These are phyloP conservation scores for Kwoniella botswanensis DNA, from an alignment of 768 basidiomycete species.

Conservation along the genomic window DNA sequence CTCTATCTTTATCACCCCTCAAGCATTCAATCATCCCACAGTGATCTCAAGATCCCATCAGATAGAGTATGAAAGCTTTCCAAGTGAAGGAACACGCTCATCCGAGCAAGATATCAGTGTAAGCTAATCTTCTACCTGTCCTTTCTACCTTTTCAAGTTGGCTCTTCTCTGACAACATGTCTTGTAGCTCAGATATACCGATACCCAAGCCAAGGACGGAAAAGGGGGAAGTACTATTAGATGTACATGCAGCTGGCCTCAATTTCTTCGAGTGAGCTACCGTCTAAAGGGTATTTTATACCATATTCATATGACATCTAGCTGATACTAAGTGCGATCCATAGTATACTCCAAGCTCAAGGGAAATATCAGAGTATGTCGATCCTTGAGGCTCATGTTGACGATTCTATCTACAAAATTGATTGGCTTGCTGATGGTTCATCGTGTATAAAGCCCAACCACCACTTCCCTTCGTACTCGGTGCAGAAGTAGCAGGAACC, in stretches of 20 bases:
- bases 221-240: slow-evolving; percentile 70
- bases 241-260: slow-evolving; percentile 74
- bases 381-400: neutral
- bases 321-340: neutral
- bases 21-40: no score
- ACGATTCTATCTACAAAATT: neutral
- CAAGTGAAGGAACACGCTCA: slow-evolving; percentile 72
- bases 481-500: slow-evolving; percentile 78
- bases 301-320: neutral
- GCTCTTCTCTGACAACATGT: neutral
- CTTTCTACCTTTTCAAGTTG: neutral
- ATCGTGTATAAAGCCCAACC: slow-evolving; percentile 63
- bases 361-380: slow-evolving; percentile 76
- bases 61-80: slow-evolving; percentile 72
- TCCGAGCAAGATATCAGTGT: slow-evolving; percentile 68
- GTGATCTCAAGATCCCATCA: no score
- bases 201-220: slow-evolving; percentile 67
- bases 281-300: neutral
- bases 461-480: slow-evolving; percentile 81
- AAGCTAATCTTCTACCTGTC: slow-evolving; percentile 10
- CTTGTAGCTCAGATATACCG: slow-evolving; percentile 57
- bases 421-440: neutral
- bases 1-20: no score
- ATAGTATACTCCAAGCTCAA: slow-evolving; percentile 76
- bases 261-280: slow-evolving; percentile 69